Evolutionary conservation across 306 rosid genomes (phyloP), one percentile per base, ranked within the genome.

Genomic region (Pueraria montana): DNA sequence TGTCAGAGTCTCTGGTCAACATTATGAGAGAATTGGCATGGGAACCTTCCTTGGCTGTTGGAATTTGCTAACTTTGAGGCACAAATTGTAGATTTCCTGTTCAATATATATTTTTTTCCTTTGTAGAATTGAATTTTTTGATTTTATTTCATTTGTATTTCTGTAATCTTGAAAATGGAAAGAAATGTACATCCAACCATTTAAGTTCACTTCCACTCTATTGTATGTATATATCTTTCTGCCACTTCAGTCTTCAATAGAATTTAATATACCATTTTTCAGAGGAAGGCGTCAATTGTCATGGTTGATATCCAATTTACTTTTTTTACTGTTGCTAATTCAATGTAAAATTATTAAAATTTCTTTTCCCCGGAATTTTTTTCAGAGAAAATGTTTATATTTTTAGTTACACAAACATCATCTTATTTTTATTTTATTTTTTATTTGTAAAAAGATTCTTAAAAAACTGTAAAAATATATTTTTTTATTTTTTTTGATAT

Each of bases 41-140:
- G 40, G 38, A 61, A 71, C 79, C 68, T 30, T 43, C 74, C 77
- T 83, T 87, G 86, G 75, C 58, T 74, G 69, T 69, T 24, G 52
- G 30, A 80, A 64, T 46, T 58, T 56, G 72, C 87, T 72, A 80
- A 84, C 77, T 76, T 48, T 30, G 50, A 46, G 38, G 77, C 68
- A 50, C 66, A 74, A 82, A 72, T 30, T 86, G 84, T 89, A 82
- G 86, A 77, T 76, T 68, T 68, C 74, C 76, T 55, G 49, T 55
- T 38, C 11, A 23, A 14, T 59, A 18, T 59, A 5, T 64, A 18
- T 24, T 17, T 53, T 17, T 21, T 27, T 11, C 18, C 42, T n/a
- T 73, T 53, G 27, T 84, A 48, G 23, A 55, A 78, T 74, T 52
- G 68, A 45, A 45, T 72, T 64, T 79, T 70, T n/a, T 48, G 9